These are phyloP conservation scores for Venturia oleaginea DNA, from an alignment of 2,329 filamentous ascomycete genomes.

Conservation along the genomic window DNA sequence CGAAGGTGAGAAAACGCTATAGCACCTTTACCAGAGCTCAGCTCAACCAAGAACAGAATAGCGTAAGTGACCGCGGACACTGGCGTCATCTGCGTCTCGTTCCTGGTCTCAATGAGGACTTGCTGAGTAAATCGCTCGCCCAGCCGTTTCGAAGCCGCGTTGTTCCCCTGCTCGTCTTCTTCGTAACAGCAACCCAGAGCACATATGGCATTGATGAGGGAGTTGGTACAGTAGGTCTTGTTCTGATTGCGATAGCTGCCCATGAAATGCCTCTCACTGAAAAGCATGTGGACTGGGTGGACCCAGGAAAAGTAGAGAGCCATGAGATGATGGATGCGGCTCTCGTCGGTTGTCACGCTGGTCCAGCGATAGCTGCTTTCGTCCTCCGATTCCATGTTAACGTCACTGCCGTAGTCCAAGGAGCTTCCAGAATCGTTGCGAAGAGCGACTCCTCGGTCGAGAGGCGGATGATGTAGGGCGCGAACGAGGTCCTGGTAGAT, in stretches of 20 bases:
- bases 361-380: conserved; percentile 19
- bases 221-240: conserved; percentile 19
- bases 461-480: background rate
- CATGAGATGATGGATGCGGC: conserved; percentile 21
- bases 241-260: conserved; percentile 17
- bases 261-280: conserved; percentile 23
- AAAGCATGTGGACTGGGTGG: conserved; percentile 25
- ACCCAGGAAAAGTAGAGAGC: conserved; percentile 25
- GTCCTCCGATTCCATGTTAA: conserved; percentile 18
- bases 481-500: background rate
- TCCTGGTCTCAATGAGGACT: conserved; percentile 16
- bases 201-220: conserved; percentile 23
- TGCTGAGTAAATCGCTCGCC: conserved; percentile 19
- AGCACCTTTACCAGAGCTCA: conserved; percentile 16
- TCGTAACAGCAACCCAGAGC: conserved; percentile 22
- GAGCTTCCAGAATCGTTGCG: conserved; percentile 3
- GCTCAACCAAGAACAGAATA: conserved; percentile 22
- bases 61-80: conserved; percentile 21
- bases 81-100: conserved; percentile 16
- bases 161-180: conserved; percentile 14
- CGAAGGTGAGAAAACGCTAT: conserved; percentile 18
- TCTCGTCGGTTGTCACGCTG: conserved; percentile 18
- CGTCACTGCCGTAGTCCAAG: conserved; percentile 11
- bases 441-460: background rate
- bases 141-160: conserved; percentile 16